Evolutionary conservation across 345 rosid genomes (phyloP), one percentile per base, ranked within the genome.

Genomic region (Gossypium stocksii): DNA sequence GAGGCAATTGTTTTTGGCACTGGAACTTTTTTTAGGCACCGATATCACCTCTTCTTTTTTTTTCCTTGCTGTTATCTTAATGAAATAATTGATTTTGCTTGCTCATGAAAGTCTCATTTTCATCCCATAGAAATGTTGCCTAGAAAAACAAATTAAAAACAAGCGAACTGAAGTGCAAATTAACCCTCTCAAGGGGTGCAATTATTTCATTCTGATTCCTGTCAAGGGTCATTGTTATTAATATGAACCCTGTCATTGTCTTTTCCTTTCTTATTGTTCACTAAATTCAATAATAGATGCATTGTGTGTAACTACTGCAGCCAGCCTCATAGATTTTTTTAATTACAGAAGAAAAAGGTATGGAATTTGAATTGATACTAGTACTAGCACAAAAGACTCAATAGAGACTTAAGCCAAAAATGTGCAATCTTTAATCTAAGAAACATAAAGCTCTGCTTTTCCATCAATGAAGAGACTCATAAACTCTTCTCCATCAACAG

Each of bases 391-490:
- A 48, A 12, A 34, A 48, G 17, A 51, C n/a, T 19, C 53, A 7
- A 66, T 13, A 23, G 29, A 19, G 9, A 1, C 25, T 65, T 3
- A n/a, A 19, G 19, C 3, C 16, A 10, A 64, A 61, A 61, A 63
- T 41, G 46, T n/a, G 29, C 2, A 34, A 5, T 34, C 41, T 34
- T 34, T 34, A 52, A 51, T 69, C 73, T 69, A 69, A 51, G 73
- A 51, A 75, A 94, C 88, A 77, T 75, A 92, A 10, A 94, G 83
- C 84, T 94, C 98, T 16, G 98, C 95, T 83, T 94, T 87, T 73
- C 98, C 98, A 63, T 94, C 98, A 64, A 94, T 94, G 82, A 94
- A 94, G 72, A 94, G 97, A 77, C 98, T 94, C 99, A 91, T 89
- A 77, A 95, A 95, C 88, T 95, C 99, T 84, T 95, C 99, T 14